phyloP scores from a whole-genome alignment of 768 basidiomycete species.

The Agaricus subrufescens region DNA sequence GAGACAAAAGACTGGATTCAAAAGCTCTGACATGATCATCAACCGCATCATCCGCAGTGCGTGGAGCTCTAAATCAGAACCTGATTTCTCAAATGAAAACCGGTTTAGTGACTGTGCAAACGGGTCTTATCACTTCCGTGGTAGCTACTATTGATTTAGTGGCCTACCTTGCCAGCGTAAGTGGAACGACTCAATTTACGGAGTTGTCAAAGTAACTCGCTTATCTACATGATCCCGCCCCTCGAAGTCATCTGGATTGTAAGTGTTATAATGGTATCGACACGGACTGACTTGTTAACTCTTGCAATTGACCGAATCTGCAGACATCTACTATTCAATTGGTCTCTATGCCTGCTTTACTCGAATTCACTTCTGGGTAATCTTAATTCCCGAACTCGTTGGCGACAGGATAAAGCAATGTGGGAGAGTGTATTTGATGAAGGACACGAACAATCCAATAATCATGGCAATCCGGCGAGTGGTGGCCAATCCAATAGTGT shows the following conservation, averaged over 20 bases:
- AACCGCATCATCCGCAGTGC: constrained; percentile 37
- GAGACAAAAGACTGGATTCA: constrained; percentile 37
- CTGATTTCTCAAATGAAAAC: not conserved
- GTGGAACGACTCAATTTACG: not conserved
- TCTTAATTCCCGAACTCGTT: constrained; percentile 29
- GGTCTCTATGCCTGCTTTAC: constrained; percentile 31
- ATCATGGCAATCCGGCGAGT: not conserved
- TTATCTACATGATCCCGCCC: not conserved
- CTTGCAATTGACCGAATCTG: too few relatives aligned
- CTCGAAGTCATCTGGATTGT: constrained; percentile 13
- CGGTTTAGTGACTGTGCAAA: constrained; percentile 30
- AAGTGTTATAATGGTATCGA: not conserved
- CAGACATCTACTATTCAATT: not conserved
- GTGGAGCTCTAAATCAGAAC: constrained; percentile 4
- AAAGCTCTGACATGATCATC: constrained; percentile 33
- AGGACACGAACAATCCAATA: not conserved
- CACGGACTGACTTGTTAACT: too few relatives aligned
- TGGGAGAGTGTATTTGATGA: not conserved
- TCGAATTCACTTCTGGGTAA: constrained; percentile 37
- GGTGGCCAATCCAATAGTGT: not conserved
- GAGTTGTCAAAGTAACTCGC: too few relatives aligned
- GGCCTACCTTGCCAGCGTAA: constrained; percentile 24
- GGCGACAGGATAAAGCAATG: constrained; percentile 14
- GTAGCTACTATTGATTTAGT: constrained; percentile 29
- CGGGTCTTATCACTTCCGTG: constrained; percentile 29